Evolutionary conservation across 495 filamentous ascomycete species (phyloP).

Genomic region (Penicillium arizonense): DNA sequence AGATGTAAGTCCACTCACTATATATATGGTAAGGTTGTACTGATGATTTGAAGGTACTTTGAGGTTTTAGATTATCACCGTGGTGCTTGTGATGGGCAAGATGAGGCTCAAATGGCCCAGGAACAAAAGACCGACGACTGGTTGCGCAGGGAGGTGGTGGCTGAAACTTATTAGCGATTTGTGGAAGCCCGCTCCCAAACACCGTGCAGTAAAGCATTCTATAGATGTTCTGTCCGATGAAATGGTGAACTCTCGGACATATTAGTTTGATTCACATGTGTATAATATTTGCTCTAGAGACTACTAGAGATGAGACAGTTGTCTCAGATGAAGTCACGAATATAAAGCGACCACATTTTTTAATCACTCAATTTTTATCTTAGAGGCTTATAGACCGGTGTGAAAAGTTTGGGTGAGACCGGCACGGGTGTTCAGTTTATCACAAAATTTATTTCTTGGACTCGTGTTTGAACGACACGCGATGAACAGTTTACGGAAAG

Average conservation of each 20-base stretch:
- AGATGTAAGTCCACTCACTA: constrained; percentile 2
- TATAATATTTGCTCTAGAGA: too few species aligned
- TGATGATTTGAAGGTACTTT: background rate
- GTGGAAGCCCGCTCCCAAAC: too few species aligned
- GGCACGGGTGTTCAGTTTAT: background rate
- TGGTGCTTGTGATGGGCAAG: background rate
- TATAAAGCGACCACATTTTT: too few species aligned
- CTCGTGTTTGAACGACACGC: background rate
- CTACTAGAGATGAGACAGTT: too few species aligned
- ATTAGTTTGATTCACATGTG: too few species aligned
- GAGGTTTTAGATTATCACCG: constrained; percentile 3
- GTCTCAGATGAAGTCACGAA: too few species aligned
- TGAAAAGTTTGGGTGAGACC: too few species aligned
- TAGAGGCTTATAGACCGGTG: too few species aligned
- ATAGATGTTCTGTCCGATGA: too few species aligned
- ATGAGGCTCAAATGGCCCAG: background rate
- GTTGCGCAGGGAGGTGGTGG: background rate
- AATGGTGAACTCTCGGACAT: too few species aligned
- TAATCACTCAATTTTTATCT: too few species aligned
- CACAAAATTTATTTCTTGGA: background rate
- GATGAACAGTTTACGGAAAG: background rate
- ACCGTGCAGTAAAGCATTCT: too few species aligned
- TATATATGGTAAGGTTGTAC: background rate
- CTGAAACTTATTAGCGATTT: background rate
- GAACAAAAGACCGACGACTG: background rate